Evolutionary conservation across 345 rosid species (phyloP), one percentile per base, ranked within the genome.

Genomic region (Melaleuca alternifolia): DNA sequence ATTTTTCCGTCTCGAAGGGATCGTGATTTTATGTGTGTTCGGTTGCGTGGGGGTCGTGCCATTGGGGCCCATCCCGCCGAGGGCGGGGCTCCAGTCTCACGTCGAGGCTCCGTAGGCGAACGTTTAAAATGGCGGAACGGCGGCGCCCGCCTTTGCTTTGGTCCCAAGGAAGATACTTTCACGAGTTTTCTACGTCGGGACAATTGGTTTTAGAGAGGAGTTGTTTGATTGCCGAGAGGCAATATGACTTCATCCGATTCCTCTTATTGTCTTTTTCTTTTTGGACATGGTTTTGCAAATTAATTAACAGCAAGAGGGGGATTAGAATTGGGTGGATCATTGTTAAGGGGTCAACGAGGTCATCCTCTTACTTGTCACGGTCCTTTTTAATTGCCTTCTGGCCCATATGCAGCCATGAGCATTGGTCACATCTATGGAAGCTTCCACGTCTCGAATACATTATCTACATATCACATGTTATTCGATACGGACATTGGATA

Each of bases 11-110:
- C 41, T 7, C 23, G 2, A 33, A 65, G 33, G 44, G 33, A n/a
- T 30, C 1, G 11, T 16, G 0, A 4, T 7, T 0, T 2, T 7
- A 11, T 0, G 11, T 44, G 0, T 65, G 11, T 8, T 6, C 11
- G 30, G 18, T 30, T 6, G 44, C 6, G 24, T 1, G 77, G 11
- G 18, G 41, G 41, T 2, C 41, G 41, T 41, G 41, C 41, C 41
- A 4, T 2, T 2, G 46, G 6, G 77, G 23, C 10, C 5, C 1
- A 1, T 3, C 23, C 23, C 6, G 3, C 24, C 24, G 3, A 3
- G 75, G 41, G 9, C 12, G 41, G 4, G 75, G 41, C 18, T 61
- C 13, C 1, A 13, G 20, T 28, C 41, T 6, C 10, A 33, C 46
- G 1, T 9, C 46, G 6, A 1, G 11, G 44, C 15, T 7, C 10